phyloP scores from a whole-genome alignment of 352 stramenopile species.

The Pythium apleroticum region DNA sequence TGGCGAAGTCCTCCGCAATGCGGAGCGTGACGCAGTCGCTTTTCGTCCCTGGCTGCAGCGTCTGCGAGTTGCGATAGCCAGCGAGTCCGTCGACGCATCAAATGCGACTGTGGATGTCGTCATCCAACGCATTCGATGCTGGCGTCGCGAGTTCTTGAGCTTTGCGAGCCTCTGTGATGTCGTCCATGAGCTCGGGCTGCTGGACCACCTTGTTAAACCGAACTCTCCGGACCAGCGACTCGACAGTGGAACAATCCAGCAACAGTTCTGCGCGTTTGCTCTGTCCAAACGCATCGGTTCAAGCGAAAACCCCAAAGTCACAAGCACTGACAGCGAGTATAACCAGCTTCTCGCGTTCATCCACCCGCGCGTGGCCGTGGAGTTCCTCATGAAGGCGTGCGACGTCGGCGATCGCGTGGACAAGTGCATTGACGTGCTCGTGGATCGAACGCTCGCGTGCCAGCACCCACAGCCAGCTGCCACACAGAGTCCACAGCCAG shows the following conservation, averaged over 20 bases:
- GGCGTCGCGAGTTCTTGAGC: slow-evolving; percentile 15
- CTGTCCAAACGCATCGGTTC: not conserved
- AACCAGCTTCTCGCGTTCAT: slow-evolving; percentile 23
- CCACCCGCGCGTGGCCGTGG: slow-evolving; percentile 14
- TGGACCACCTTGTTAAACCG: not conserved
- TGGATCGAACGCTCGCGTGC: not conserved
- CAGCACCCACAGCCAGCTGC: not conserved
- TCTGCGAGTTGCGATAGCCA: not conserved
- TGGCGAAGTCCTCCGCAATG: not conserved
- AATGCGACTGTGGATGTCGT: not conserved
- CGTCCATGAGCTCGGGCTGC: not conserved
- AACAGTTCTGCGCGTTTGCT: slow-evolving; percentile 25
- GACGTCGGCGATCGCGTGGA: slow-evolving; percentile 15
- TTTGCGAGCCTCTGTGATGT: slow-evolving; percentile 9
- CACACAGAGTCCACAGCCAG: not conserved
- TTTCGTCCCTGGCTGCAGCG: slow-evolving; percentile 18
- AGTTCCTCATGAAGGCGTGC: slow-evolving; percentile 18
- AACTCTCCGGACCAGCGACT: not conserved
- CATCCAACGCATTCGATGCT: slow-evolving; percentile 11
- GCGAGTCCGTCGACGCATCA: not conserved
- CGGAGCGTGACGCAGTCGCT: not conserved
- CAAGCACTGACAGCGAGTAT: slow-evolving; percentile 13
- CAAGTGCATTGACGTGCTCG: slow-evolving; percentile 17
- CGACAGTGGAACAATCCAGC: not conserved
- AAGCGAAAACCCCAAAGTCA: not conserved